Evolutionary conservation across 305 asterid genomes (phyloP).

Genomic region (Solanum hybrid): DNA sequence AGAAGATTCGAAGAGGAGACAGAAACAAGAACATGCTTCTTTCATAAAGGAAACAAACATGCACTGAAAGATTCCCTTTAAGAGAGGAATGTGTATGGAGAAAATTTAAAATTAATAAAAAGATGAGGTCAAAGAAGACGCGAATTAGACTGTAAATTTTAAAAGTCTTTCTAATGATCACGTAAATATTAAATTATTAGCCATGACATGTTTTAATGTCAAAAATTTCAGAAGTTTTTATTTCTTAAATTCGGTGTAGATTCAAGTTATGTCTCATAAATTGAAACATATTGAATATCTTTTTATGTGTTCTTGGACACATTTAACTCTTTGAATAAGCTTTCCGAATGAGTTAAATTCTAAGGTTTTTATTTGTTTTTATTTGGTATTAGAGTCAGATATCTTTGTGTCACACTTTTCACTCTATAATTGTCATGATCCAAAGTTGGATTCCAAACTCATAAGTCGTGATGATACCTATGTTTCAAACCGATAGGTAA

Average conservation of each 20-base stretch:
- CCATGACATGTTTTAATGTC: not conserved
- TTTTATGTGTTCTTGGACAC: not conserved
- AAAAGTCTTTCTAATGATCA: not conserved
- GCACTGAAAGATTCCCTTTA: conserved; percentile 2
- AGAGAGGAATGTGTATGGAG: not conserved
- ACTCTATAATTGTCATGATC: not conserved
- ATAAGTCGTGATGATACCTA: not conserved
- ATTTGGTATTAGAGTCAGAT: not conserved
- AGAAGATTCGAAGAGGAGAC: conserved; percentile 7
- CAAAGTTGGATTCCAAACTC: not conserved
- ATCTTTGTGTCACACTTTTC: not conserved
- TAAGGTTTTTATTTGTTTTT: not conserved
- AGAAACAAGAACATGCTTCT: conserved; percentile 1
- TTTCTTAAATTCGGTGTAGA: not conserved
- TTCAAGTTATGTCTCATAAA: not conserved
- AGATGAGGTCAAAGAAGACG: not conserved
- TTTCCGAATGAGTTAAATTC: not conserved
- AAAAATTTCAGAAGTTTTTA: not conserved
- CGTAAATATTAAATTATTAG: not conserved
- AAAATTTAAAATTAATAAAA: not conserved
- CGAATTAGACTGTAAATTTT: not conserved
- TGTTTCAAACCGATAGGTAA: too few species aligned
- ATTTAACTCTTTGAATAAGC: not conserved
- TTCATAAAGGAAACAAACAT: not conserved
- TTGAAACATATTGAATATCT: not conserved